Percentiles rank a stretch among this genome's conserved stretches.
phyloP scores from a whole-genome alignment of 2,329 filamentous ascomycete species.

The Sporothrix curviconia region DNA sequence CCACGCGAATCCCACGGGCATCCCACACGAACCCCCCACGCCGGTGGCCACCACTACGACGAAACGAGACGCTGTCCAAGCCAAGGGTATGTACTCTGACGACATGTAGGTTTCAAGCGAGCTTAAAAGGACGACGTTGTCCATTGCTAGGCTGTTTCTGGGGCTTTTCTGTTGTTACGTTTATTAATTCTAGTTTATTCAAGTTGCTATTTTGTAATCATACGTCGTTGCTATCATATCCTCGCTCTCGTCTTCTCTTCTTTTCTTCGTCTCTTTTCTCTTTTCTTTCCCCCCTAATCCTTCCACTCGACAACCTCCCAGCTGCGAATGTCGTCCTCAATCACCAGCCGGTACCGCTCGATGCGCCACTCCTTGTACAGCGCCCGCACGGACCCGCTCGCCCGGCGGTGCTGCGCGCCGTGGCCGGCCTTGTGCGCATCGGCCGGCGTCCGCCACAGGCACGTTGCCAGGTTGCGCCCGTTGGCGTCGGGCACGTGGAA shows the following conservation, averaged over 20 bases:
- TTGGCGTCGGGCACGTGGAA: constrained; percentile 67
- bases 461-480: constrained; percentile 75
- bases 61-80: neutral
- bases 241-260: neutral
- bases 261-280: neutral
- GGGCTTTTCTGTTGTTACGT: too few species aligned
- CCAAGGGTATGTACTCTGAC: neutral
- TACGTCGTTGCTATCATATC: too few species aligned
- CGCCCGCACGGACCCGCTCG: constrained; percentile 56
- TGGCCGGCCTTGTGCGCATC: constrained; percentile 54
- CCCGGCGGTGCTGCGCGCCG: constrained; percentile 57
- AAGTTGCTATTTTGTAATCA: neutral
- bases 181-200: neutral
- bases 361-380: constrained; percentile 63
- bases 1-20: constrained; percentile 4
- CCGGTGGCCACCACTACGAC: constrained; percentile 8
- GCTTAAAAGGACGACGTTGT: constrained; percentile 4
- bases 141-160: neutral
- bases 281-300: neutral
- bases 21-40: constrained; percentile 11
- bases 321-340: constrained; percentile 56
- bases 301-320: constrained; percentile 50
- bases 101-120: neutral
- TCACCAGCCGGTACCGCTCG: constrained; percentile 61
- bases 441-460: constrained; percentile 55